Evolutionary conservation across 371 early-diverging fungal species (phyloP).

Genomic region (Thermomucor indicae-seudaticae): DNA sequence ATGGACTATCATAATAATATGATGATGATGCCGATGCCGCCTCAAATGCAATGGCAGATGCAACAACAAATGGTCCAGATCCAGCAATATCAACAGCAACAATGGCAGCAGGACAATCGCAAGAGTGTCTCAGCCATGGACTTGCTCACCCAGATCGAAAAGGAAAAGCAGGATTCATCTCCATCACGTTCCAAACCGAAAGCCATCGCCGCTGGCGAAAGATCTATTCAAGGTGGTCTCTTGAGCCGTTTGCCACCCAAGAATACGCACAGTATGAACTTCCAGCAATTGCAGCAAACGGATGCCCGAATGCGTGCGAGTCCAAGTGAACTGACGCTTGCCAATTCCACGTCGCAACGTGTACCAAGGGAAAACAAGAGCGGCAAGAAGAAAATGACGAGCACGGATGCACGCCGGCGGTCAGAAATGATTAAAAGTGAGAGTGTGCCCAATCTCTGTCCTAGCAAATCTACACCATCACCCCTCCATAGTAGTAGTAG

Average conservation of each 20-base stretch:
- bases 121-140: conserved; percentile 47
- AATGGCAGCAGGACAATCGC: conserved; percentile 15
- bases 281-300: conserved; percentile 27
- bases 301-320: conserved; percentile 18
- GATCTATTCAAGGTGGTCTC: conserved; percentile 28
- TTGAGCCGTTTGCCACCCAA: conserved; percentile 26
- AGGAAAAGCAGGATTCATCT: conserved; percentile 28
- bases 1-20: too few species aligned
- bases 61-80: conserved; percentile 28
- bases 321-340: conserved; percentile 10
- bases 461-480: conserved; percentile 16
- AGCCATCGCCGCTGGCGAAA: conserved; percentile 28
- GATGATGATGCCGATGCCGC: too few species aligned
- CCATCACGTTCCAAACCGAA: conserved; percentile 24
- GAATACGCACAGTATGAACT: conserved; percentile 31
- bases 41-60: conserved; percentile 23
- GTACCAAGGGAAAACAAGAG: conserved; percentile 4
- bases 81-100: conserved; percentile 24
- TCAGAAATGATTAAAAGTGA: conserved; percentile 19
- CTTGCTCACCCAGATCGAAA: conserved; percentile 35
- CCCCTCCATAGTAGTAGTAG: too few species aligned
- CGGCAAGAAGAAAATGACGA: conserved; percentile 7
- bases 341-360: neutral
- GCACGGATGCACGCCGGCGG: conserved; percentile 16
- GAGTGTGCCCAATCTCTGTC: conserved; percentile 5